Evolutionary conservation across 306 rosid species (phyloP).

Genomic region (Trifolium dubium): DNA sequence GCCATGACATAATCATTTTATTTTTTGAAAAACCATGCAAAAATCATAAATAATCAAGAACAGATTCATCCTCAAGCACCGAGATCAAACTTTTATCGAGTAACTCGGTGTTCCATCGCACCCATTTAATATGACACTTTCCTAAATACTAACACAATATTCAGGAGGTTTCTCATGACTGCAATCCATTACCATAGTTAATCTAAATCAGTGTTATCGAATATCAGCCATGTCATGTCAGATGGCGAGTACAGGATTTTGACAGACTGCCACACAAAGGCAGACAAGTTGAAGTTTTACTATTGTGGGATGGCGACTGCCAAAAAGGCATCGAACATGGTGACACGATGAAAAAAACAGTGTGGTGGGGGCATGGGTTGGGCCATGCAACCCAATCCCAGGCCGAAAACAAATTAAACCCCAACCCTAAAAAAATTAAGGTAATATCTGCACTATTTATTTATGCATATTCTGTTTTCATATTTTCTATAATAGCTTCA

Average conservation of each 20-base stretch:
- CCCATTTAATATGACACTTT: background rate
- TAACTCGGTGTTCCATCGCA: background rate
- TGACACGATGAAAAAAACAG: too few relatives aligned
- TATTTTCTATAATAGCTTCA: background rate
- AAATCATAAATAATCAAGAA: background rate
- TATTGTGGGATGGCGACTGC: too few relatives aligned
- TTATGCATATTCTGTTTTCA: background rate
- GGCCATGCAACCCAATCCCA: background rate
- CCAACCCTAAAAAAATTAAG: background rate
- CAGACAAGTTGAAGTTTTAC: too few relatives aligned
- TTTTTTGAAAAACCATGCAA: background rate
- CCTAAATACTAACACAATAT: background rate
- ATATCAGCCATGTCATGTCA: too few relatives aligned
- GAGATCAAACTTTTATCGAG: background rate
- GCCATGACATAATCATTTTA: background rate
- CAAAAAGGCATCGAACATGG: too few relatives aligned
- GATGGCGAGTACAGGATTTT: too few relatives aligned
- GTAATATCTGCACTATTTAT: background rate
- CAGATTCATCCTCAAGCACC: background rate
- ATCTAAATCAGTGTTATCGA: background rate
- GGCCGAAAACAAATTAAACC: background rate
- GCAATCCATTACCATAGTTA: background rate
- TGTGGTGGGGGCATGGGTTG: background rate
- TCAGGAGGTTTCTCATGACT: background rate
- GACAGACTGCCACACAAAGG: too few relatives aligned